Percentiles rank a stretch among this genome's conserved stretches.
These are phyloP conservation scores for Nemophila menziesii DNA, from an alignment of 257 asterid genomes.

Conservation along the genomic window DNA sequence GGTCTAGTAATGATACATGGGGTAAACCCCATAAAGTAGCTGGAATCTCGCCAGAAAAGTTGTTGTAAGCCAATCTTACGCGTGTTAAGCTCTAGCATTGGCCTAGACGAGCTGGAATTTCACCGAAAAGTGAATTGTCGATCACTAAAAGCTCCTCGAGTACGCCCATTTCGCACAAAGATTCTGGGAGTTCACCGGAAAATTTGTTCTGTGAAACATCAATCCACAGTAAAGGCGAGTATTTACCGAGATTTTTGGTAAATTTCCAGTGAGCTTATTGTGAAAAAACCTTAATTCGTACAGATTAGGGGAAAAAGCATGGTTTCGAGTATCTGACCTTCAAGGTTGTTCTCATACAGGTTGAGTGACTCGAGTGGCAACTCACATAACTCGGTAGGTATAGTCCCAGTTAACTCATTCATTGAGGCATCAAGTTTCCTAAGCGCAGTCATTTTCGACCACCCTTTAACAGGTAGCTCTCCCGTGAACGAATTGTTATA, in stretches of 20 bases:
- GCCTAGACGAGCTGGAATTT: slow-evolving; percentile 50
- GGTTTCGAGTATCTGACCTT: slow-evolving; percentile 55
- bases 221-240: slow-evolving; percentile 64
- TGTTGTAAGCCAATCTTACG: slow-evolving; percentile 61
- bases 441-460: slow-evolving; percentile 52
- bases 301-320: slow-evolving; percentile 68
- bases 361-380: slow-evolving; percentile 84
- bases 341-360: slow-evolving; percentile 60
- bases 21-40: slow-evolving; percentile 87
- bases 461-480: slow-evolving; percentile 44
- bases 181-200: slow-evolving; percentile 56
- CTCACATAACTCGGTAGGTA: slow-evolving; percentile 73
- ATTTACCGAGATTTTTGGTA: slow-evolving; percentile 68
- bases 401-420: slow-evolving; percentile 64
- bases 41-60: slow-evolving; percentile 66
- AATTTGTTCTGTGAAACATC: slow-evolving; percentile 73
- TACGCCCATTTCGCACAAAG: slow-evolving; percentile 47
- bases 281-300: slow-evolving; percentile 74
- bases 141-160: slow-evolving; percentile 60
- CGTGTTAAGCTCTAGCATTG: slow-evolving; percentile 70
- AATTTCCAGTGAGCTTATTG: slow-evolving; percentile 47
- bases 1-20: slow-evolving; percentile 76
- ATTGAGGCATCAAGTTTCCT: slow-evolving; percentile 75
- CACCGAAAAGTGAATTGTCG: slow-evolving; percentile 59
- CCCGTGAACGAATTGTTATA: slow-evolving; percentile 54